Base-by-base conservation (phyloP, 1,284 basidiomycete genomes). In the Phellopilus nigrolimitatus region DNA sequence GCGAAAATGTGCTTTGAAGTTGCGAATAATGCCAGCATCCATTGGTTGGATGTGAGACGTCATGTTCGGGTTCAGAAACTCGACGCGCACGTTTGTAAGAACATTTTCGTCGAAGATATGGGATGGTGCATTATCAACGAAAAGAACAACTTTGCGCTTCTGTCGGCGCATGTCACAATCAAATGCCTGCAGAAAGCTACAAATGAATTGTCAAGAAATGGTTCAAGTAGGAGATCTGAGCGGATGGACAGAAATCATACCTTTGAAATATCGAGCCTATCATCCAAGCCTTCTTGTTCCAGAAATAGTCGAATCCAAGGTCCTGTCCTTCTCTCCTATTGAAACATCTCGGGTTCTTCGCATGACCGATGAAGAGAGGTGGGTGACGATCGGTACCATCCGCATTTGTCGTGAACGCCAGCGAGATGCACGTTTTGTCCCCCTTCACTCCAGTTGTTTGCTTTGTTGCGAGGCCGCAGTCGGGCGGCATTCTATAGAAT, bases 311-410 rank as follows among this genome's bases (percentile, higher is more conserved):
- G 15, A 55, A 45, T 42, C 43, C 42, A n/a, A 40, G 19, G 24
- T 22, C 22, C n/a, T 47, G n/a, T n/a, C 31, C 31, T 2, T 33
- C 31, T 33, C n/a, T 33, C n/a, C n/a, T 33, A 7, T 33, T 33
- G 53, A 71, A 69, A 40, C 57, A 59, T 1, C 54, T 46, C 17
- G 66, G 69, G 27, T 62, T 59, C 41, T 60, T 60, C 3, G 57
- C 56, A 48, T 64, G 66, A 5, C 69, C 68, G 56, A 71, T 70
- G 56, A 62, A 66, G 39, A 71, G 53, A 1, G 60, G 47, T 1
- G 54, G 54, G 2, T 63, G 41, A 39, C 61, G 63, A 48, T 70
- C 64, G 12, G 54, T 60, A 2, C 67, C 64, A 56, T 60, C 54
- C 7, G 65, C 57, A 57, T 71, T 71, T 39, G 53, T 59, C 1